Evolutionary conservation across 257 asterid species (phyloP).

Genomic region (Datura wrightii): DNA sequence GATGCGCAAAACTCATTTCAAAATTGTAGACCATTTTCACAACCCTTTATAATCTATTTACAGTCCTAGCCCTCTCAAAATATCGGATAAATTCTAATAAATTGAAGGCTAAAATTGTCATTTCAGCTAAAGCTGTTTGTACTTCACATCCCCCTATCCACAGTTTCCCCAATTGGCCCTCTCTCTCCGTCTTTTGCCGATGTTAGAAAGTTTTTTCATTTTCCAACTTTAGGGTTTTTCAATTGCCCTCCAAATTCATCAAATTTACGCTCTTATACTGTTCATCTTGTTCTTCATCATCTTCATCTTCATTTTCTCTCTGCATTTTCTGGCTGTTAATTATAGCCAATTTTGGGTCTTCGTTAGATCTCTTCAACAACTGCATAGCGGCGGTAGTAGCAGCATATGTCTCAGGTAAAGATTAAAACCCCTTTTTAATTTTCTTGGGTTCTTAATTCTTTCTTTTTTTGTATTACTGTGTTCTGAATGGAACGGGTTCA

Average conservation of each 20-base stretch:
- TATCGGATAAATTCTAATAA: too few relatives aligned
- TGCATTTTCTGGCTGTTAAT: neutral
- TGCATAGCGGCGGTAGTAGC: neutral
- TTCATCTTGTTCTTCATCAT: neutral
- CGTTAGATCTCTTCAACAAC: conserved; percentile 24
- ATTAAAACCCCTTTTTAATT: neutral
- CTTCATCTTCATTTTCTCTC: neutral
- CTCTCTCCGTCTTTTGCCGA: neutral
- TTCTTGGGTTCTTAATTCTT: neutral
- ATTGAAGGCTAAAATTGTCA: too few relatives aligned
- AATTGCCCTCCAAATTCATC: conserved; percentile 18
- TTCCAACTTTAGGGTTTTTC: conserved; percentile 26
- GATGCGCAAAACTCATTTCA: neutral
- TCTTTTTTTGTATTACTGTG: neutral
- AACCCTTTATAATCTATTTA: neutral
- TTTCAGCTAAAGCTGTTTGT: too few relatives aligned
- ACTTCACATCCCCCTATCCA: too few relatives aligned
- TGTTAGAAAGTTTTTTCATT: neutral
- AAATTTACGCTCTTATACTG: conserved; percentile 24
- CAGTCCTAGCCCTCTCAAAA: too few relatives aligned
- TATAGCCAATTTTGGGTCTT: neutral
- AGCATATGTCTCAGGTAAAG: conserved; percentile 23
- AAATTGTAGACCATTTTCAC: neutral
- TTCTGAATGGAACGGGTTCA: neutral
- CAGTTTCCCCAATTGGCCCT: conserved; percentile 7